Percentiles rank a stretch among this genome's conserved stretches.
These are phyloP conservation scores for Paecilomyces formosus DNA, from an alignment of 2,329 filamentous ascomycete genomes.

Conservation along the genomic window DNA sequence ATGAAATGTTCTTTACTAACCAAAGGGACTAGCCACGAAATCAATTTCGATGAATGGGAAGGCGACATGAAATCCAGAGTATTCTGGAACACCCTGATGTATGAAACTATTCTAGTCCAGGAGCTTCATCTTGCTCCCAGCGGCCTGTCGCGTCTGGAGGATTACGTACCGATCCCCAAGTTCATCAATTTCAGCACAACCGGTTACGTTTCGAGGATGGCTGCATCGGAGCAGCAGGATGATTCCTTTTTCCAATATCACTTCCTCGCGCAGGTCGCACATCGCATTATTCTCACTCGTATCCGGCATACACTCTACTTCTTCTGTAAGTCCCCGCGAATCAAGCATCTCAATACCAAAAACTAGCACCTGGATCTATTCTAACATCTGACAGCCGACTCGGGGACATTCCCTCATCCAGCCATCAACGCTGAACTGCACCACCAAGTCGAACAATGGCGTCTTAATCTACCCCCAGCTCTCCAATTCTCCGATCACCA, in stretches of 20 bases:
- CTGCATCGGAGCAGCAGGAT: slow-evolving; percentile 35
- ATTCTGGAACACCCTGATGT: slow-evolving; percentile 51
- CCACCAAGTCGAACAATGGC: slow-evolving; percentile 51
- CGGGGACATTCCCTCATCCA: slow-evolving; percentile 39
- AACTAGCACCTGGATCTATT: neutral
- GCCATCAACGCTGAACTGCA: slow-evolving; percentile 45
- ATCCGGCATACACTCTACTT: slow-evolving; percentile 46
- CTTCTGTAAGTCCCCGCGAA: slow-evolving; percentile 28
- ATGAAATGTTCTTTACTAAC: neutral
- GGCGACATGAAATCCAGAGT: slow-evolving; percentile 50
- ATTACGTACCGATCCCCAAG: slow-evolving; percentile 46
- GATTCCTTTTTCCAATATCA: slow-evolving; percentile 52
- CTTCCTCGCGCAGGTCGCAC: slow-evolving; percentile 50
- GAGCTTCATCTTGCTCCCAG: slow-evolving; percentile 47
- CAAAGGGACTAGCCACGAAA: slow-evolving; percentile 22
- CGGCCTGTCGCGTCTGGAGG: slow-evolving; percentile 44
- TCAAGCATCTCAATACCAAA: neutral
- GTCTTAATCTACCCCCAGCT: slow-evolving; percentile 41
- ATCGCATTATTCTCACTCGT: slow-evolving; percentile 49
- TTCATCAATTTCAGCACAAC: slow-evolving; percentile 40
- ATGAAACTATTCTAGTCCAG: slow-evolving; percentile 49
- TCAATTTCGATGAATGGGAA: slow-evolving; percentile 45
- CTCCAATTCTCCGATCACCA: slow-evolving; percentile 38
- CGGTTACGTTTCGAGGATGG: slow-evolving; percentile 20
- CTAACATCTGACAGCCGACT: slow-evolving; percentile 21